Evolutionary conservation across 2,329 filamentous ascomycete genomes (phyloP).

Genomic region (Monilinia laxa): DNA sequence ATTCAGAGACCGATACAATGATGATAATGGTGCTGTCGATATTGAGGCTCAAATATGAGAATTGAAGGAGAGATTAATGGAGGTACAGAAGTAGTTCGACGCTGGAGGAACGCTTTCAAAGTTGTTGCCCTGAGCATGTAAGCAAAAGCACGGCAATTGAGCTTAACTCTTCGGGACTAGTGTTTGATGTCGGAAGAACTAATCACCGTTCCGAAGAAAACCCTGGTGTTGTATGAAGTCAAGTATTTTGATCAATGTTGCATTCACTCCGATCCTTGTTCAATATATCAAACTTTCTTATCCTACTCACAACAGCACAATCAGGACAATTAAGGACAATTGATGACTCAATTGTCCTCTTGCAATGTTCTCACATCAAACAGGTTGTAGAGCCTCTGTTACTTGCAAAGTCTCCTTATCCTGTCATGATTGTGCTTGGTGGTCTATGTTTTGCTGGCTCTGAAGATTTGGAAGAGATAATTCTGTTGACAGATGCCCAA

Average conservation of each 20-base stretch:
- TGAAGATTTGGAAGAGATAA: neutral
- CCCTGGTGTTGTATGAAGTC: neutral
- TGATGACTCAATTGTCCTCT: neutral
- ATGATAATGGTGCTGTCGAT: neutral
- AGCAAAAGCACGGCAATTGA: slow-evolving; percentile 14
- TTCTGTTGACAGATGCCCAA: neutral
- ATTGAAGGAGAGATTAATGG: slow-evolving; percentile 17
- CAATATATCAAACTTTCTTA: neutral
- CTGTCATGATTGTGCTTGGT: neutral
- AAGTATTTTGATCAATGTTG: neutral
- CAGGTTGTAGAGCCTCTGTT: neutral
- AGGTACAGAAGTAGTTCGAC: slow-evolving; percentile 19
- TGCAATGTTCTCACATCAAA: too few relatives aligned
- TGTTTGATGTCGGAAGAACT: neutral
- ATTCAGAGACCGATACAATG: neutral
- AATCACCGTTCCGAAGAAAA: neutral
- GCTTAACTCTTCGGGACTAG: slow-evolving; percentile 18
- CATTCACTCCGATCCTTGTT: neutral
- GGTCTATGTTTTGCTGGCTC: neutral
- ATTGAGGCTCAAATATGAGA: slow-evolving; percentile 13
- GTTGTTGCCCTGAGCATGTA: slow-evolving; percentile 11
- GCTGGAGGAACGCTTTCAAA: slow-evolving; percentile 12
- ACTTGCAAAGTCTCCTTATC: neutral
- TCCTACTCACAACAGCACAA: neutral
- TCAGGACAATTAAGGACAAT: too few relatives aligned